A percentile compares a stretch with the other conserved stretches of the same genome.
phyloP scores from a whole-genome alignment of 148 eudicot species.

The Oxyria digyna region DNA sequence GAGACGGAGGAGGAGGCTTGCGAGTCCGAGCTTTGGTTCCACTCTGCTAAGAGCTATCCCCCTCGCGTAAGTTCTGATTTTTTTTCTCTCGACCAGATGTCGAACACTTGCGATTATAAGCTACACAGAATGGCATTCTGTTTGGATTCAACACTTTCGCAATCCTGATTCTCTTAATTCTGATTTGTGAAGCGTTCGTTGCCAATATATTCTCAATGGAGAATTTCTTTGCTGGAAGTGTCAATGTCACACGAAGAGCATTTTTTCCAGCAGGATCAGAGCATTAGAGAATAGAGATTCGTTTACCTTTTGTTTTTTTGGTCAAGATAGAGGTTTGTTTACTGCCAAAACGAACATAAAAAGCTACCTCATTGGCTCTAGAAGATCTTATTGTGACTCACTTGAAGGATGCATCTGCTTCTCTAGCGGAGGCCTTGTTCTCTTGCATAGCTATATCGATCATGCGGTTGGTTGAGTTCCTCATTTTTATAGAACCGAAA shows the following conservation, averaged over 20 bases:
- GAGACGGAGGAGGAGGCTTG: constrained; percentile 49
- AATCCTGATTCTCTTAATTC: not conserved
- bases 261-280: constrained; percentile 9
- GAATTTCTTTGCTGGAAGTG: constrained; percentile 24
- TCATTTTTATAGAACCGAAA: too few species aligned
- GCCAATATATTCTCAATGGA: constrained; percentile 31
- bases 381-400: too few species aligned
- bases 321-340: too few species aligned
- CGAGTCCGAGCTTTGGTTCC: constrained; percentile 66
- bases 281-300: constrained; percentile 37
- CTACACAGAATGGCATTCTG: too few species aligned
- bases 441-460: too few species aligned
- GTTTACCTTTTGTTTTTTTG: too few species aligned
- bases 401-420: too few species aligned
- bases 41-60: constrained; percentile 43
- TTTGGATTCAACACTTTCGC: not conserved
- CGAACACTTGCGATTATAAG: not conserved
- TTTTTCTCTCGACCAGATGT: not conserved
- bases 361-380: too few species aligned
- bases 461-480: too few species aligned
- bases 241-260: constrained; percentile 17
- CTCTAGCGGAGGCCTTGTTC: too few species aligned
- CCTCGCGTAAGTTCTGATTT: constrained; percentile 53
- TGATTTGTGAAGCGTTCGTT: constrained; percentile 47
- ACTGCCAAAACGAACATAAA: too few species aligned